Evolutionary conservation across 495 filamentous ascomycete genomes (phyloP).

Genomic region (Neurospora sp.): DNA sequence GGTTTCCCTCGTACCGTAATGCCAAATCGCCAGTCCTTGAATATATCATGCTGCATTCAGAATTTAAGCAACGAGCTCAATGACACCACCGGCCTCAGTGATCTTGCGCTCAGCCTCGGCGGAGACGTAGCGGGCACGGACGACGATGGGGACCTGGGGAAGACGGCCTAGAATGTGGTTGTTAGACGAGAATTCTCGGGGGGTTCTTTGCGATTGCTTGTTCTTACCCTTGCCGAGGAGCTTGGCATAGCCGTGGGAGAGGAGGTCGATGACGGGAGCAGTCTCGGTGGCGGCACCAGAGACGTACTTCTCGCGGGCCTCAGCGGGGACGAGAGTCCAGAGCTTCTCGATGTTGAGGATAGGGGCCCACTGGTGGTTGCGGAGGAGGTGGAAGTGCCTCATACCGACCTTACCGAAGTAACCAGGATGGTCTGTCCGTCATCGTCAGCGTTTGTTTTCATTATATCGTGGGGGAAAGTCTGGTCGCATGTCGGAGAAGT

Average conservation of each 20-base stretch:
- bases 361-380: conserved; percentile 26
- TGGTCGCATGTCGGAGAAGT: conserved; percentile 1
- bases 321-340: conserved; percentile 25
- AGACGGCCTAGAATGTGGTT: conserved; percentile 17
- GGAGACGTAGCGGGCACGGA: conserved; percentile 25
- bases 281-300: conserved; percentile 22
- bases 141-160: conserved; percentile 24
- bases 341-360: conserved; percentile 30
- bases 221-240: conserved; percentile 27
- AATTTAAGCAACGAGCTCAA: conserved; percentile 26
- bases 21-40: conserved; percentile 25
- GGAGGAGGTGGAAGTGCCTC: conserved; percentile 27
- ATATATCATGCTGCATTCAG: conserved; percentile 14
- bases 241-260: conserved; percentile 27
- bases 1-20: conserved; percentile 25
- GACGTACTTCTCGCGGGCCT: conserved; percentile 26
- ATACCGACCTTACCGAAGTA: conserved; percentile 31
- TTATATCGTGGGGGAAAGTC: not conserved
- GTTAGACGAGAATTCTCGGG: not conserved
- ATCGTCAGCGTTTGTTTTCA: conserved; percentile 10
- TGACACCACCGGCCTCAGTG: conserved; percentile 24
- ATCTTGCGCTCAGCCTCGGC: conserved; percentile 29
- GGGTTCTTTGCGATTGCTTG: not conserved
- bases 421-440: conserved; percentile 24
- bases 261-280: conserved; percentile 27